Evolutionary conservation across 2,329 filamentous ascomycete species (phyloP), one percentile per base, ranked within the genome.

Genomic region (Fusarium xylarioides): DNA sequence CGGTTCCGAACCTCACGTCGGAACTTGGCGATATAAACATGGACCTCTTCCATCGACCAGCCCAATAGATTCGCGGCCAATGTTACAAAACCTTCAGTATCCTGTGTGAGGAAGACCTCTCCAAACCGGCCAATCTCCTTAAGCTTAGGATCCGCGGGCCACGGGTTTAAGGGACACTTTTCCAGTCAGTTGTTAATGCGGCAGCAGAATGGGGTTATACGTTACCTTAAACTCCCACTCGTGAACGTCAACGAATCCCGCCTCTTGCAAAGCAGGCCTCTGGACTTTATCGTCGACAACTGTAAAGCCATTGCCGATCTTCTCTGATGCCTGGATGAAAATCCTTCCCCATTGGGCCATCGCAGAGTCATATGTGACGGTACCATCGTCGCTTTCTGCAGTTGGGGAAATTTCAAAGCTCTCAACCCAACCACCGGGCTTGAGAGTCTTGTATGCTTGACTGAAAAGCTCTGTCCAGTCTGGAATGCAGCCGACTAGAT

Each of bases 171-270:
- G 5, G 46, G 46, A 23, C 46, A 49, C 46, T 49, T 3, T n/a
- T 49, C 7, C 2, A 6, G 46, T 49, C 15, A 49, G 46, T 18
- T 2, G 2, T 18, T 10, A 11, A 23, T n/a, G n/a, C n/a, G 0
- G 2, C 15, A 18, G 15, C 7, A 32, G 2, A 12, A 23, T n/a
- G 15, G 1, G 0, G 7, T 28, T 15, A 7, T n/a, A 32, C 10
- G 1, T 1, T 49, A 49, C 46, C 46, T 49, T 49, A 0, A 49
- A 32, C 11, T 49, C 46, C 46, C 46, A 49, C 46, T 23, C 28
- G 15, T 23, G 46, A 12, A 49, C 23, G 2, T 32, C 46, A 0
- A 49, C 46, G 4, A 49, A 49, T 14, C 46, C 46, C 0, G 28
- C 46, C 5, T 49, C 28, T 32, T 49, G 4, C 12, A 49, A 49